These are phyloP conservation scores for Hygrophila difformis DNA, from an alignment of 257 asterid genomes.

Conservation along the genomic window DNA sequence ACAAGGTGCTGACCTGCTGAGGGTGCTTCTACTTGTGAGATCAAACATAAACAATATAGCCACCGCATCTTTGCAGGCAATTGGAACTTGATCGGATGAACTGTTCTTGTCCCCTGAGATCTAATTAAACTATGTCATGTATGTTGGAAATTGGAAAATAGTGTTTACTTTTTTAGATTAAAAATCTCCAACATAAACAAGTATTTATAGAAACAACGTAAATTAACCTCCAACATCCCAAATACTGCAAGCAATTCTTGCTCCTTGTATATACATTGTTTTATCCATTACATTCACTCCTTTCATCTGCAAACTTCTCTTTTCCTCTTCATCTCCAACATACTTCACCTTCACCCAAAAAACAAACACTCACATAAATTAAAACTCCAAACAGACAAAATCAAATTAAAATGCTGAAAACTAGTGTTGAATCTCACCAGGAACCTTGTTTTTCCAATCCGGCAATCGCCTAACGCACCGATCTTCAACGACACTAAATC, in stretches of 20 bases:
- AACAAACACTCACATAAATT: too few relatives aligned
- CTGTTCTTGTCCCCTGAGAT: slow-evolving; percentile 38
- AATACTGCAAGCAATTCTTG: slow-evolving; percentile 53
- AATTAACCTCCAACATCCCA: slow-evolving; percentile 89
- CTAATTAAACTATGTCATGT: not conserved
- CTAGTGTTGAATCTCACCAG: slow-evolving; percentile 31
- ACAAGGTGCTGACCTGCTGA: slow-evolving; percentile 34
- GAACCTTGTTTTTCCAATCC: slow-evolving; percentile 74
- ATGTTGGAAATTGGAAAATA: too few relatives aligned
- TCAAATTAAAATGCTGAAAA: too few relatives aligned
- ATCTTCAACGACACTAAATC: slow-evolving; percentile 71
- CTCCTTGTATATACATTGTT: slow-evolving; percentile 40
- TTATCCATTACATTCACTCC: slow-evolving; percentile 65
- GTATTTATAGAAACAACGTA: not conserved
- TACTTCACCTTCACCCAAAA: slow-evolving; percentile 35
- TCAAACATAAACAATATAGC: slow-evolving; percentile 79
- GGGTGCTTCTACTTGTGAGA: slow-evolving; percentile 62
- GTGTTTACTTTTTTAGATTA: too few relatives aligned
- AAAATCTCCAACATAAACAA: too few relatives aligned
- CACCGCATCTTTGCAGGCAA: slow-evolving; percentile 74
- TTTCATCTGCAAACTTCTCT: slow-evolving; percentile 44
- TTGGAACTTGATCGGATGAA: slow-evolving; percentile 62
- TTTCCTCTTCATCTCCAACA: slow-evolving; percentile 61
- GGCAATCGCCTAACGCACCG: slow-evolving; percentile 69
- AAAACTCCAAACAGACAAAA: not conserved